A percentile compares a stretch with the other conserved stretches of the same genome.
These are phyloP conservation scores for Aspergillus melleus DNA, from an alignment of 2,329 filamentous ascomycete species.

Conservation along the genomic window DNA sequence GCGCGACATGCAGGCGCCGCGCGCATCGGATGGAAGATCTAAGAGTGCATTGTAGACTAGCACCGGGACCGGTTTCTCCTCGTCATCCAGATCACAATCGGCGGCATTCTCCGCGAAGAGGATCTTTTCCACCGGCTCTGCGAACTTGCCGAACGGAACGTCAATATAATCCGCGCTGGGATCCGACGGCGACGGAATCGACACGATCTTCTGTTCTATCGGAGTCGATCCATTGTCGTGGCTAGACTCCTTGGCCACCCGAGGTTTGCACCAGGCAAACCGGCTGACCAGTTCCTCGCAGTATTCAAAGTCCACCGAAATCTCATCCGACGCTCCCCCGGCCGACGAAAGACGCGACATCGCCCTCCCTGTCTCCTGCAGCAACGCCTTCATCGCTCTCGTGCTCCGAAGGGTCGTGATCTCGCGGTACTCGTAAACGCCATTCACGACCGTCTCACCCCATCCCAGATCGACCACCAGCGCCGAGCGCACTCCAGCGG, in stretches of 20 bases:
- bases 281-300: constrained; percentile 77
- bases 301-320: constrained; percentile 68
- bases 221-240: not conserved
- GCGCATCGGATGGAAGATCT: constrained; percentile 75
- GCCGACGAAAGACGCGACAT: constrained; percentile 27
- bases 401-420: constrained; percentile 69
- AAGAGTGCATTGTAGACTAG: constrained; percentile 77
- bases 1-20: constrained; percentile 82
- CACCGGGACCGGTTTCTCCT: constrained; percentile 76
- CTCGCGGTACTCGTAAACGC: constrained; percentile 87
- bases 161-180: constrained; percentile 49
- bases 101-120: constrained; percentile 64
- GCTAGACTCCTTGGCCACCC: not conserved
- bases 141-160: constrained; percentile 68
- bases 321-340: constrained; percentile 34
- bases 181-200: constrained; percentile 46
- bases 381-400: constrained; percentile 71
- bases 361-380: constrained; percentile 62
- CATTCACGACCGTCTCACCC: constrained; percentile 83
- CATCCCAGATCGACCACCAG: constrained; percentile 89
- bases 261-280: constrained; percentile 70
- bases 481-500: constrained; percentile 81
- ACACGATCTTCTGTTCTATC: constrained; percentile 38
- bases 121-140: constrained; percentile 71
- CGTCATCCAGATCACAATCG: constrained; percentile 70